These are phyloP conservation scores for Lojkania enalia DNA, from an alignment of 2,329 filamentous ascomycete genomes.

Conservation along the genomic window DNA sequence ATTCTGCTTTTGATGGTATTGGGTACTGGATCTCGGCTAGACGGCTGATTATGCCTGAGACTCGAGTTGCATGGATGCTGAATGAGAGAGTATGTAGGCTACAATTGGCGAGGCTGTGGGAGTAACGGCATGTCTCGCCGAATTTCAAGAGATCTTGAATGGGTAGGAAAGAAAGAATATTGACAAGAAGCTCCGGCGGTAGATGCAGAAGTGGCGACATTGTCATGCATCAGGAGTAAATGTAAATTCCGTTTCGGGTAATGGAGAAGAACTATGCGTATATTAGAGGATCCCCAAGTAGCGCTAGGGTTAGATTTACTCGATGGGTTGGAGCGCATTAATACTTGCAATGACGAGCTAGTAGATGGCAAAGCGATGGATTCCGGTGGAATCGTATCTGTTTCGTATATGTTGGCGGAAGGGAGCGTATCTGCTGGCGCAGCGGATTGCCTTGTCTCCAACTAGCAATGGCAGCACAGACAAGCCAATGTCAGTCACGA, in stretches of 20 bases:
- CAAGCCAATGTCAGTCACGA: neutral
- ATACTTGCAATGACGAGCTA: neutral
- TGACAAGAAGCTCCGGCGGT: conserved; percentile 38
- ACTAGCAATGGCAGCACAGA: neutral
- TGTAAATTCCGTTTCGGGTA: neutral
- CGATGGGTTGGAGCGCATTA: too few species aligned
- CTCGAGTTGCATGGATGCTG: conserved; percentile 74
- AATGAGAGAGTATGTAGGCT: conserved; percentile 70
- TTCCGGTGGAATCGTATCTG: neutral
- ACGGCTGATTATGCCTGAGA: conserved; percentile 70
- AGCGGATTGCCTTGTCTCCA: conserved; percentile 1
- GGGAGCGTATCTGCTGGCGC: neutral
- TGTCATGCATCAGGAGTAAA: conserved; percentile 1
- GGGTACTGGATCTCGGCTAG: conserved; percentile 42
- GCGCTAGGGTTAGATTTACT: too few species aligned
- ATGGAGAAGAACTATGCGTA: neutral
- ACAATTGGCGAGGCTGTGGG: conserved; percentile 32
- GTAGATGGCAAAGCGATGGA: neutral
- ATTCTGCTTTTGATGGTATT: conserved; percentile 5
- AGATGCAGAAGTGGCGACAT: conserved; percentile 26
- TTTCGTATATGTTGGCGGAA: neutral
- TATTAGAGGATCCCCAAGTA: neutral
- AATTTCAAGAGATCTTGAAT: conserved; percentile 39
- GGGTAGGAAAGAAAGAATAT: conserved; percentile 39
- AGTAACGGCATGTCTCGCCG: conserved; percentile 32